phyloP scores from a whole-genome alignment of 2,329 filamentous ascomycete species.

The Microdochium bolleyi region DNA sequence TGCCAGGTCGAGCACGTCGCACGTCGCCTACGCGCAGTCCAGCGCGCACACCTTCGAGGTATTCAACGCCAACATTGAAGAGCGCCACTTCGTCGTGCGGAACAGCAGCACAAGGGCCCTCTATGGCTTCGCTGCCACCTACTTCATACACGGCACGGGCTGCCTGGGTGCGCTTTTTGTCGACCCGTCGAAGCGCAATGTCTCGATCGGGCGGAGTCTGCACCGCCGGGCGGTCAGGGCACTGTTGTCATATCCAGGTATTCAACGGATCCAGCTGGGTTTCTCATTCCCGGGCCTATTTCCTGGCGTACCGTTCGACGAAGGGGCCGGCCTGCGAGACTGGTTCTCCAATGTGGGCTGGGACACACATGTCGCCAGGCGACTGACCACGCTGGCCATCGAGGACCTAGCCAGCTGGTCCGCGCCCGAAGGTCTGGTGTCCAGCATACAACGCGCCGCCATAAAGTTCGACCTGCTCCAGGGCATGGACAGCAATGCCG shows the following conservation, averaged over 20 bases:
- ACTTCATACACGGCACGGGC: slow-evolving; percentile 64
- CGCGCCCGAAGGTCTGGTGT: slow-evolving; percentile 68
- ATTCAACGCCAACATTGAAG: slow-evolving; percentile 60
- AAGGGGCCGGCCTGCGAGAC: slow-evolving; percentile 43
- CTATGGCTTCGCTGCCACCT: slow-evolving; percentile 89
- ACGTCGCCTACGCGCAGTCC: slow-evolving; percentile 63
- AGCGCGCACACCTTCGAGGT: slow-evolving; percentile 71
- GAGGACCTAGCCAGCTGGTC: slow-evolving; percentile 65
- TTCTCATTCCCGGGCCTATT: slow-evolving; percentile 78
- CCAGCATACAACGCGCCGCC: slow-evolving; percentile 63
- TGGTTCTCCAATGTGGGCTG: slow-evolving; percentile 92
- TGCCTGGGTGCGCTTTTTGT: slow-evolving; percentile 85
- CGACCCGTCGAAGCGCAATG: slow-evolving; percentile 74
- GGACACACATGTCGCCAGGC: slow-evolving; percentile 59
- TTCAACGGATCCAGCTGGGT: slow-evolving; percentile 77
- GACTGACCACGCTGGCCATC: slow-evolving; percentile 61
- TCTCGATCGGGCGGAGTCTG: slow-evolving; percentile 84
- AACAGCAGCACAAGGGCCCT: slow-evolving; percentile 88
- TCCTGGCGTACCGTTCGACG: slow-evolving; percentile 64
- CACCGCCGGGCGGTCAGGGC: slow-evolving; percentile 78
- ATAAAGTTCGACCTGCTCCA: slow-evolving; percentile 79
- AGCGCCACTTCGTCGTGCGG: slow-evolving; percentile 83
- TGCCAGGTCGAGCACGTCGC: slow-evolving; percentile 57
- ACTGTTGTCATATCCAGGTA: slow-evolving; percentile 58
- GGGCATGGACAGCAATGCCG: slow-evolving; percentile 68